phyloP scores from a whole-genome alignment of 306 rosid species.

The Quercus aquifolioides region DNA sequence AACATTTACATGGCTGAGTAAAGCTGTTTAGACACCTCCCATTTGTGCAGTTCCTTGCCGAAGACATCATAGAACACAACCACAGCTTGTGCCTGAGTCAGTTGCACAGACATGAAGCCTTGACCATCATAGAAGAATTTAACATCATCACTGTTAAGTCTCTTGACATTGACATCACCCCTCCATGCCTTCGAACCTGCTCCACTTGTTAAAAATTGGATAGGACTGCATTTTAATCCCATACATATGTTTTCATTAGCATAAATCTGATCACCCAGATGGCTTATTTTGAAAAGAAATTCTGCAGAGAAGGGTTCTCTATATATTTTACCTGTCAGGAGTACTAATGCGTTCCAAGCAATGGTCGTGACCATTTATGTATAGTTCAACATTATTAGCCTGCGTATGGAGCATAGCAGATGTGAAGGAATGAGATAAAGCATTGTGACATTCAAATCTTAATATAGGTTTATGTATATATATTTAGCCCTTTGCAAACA shows the following conservation, averaged over 20 bases:
- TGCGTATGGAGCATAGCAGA: constrained; percentile 12
- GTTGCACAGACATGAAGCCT: constrained; percentile 65
- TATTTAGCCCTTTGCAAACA: too few relatives aligned
- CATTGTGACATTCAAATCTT: too few relatives aligned
- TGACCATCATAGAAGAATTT: constrained; percentile 78
- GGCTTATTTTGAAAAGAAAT: too few relatives aligned
- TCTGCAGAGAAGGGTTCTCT: too few relatives aligned
- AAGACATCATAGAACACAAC: constrained; percentile 51
- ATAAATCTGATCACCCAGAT: too few relatives aligned
- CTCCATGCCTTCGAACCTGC: constrained; percentile 92
- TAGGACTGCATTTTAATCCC: constrained; percentile 34
- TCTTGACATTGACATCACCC: constrained; percentile 34
- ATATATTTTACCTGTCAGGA: constrained; percentile 39
- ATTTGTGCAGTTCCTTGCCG: constrained; percentile 55
- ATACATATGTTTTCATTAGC: background rate
- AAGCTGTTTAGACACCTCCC: constrained; percentile 35
- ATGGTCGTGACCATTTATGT: constrained; percentile 85
- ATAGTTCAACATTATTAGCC: constrained; percentile 67
- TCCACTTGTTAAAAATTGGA: constrained; percentile 77
- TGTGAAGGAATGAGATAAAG: too few relatives aligned
- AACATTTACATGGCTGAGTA: constrained; percentile 5
- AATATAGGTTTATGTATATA: too few relatives aligned
- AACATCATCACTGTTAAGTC: constrained; percentile 16
- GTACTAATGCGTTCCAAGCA: constrained; percentile 70
- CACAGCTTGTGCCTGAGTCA: constrained; percentile 27